Base-by-base conservation (phyloP, 116 monocot species). In the Papilionanthe hybrid region DNA sequence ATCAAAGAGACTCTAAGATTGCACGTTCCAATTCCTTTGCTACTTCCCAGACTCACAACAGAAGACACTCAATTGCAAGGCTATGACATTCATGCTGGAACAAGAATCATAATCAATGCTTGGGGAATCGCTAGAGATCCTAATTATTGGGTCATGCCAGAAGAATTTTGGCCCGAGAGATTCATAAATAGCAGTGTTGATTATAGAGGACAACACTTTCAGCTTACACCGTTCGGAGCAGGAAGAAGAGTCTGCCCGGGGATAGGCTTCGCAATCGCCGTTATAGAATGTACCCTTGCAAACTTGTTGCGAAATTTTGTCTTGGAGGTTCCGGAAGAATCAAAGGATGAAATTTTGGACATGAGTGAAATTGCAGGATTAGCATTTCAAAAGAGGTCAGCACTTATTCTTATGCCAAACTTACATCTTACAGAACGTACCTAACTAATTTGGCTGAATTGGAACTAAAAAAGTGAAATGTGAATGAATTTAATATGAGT, bases 171-270 rank as follows among this genome's bases (percentile, higher is more conserved):
- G 23, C 84, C 80, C 9, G 76, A 77, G 41, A 72, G 81, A 47
- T 85, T 81, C 44, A 3, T 85, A 17, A 29, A 12, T 37, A 50
- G 72, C 32, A 45, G 47, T 7, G 30, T 81, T 32, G 85, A 81
- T 5, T 85, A 78, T 29, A 55, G 42, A 53, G 84, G 84, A 28
- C 79, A 56, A n/a, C 27, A 84, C 42, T 84, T 75, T 37, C 65
- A 80, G 17, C 45, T 77, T 58, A 69, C 71, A 44, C 84, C 84
- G 11, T 84, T 84, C 23, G 80, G 84, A 13, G 84, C 77, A 11
- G 84, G 84, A 0, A 67, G 84, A 23, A 80, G 84, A 75, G 75
- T 25, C 11, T 84, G 84, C 55, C 84, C 84, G 7, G 84, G 80
- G n/a, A 77, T 84, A 17, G 66, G 42, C 27, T 84, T 80, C 18